These are phyloP conservation scores for Skeletonema grethae DNA, from an alignment of 108 stramenopile species.

Conservation along the genomic window DNA sequence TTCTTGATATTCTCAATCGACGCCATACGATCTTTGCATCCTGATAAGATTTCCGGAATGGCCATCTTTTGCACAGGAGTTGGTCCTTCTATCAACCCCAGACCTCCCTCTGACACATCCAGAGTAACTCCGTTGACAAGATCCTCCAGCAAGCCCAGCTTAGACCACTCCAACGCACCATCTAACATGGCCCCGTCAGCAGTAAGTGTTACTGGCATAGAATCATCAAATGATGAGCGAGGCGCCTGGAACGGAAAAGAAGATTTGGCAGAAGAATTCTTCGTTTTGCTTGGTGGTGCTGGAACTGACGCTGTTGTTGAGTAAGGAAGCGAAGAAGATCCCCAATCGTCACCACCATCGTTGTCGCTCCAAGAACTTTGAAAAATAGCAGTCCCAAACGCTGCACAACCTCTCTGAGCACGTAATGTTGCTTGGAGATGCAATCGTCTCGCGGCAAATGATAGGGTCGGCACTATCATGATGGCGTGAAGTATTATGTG, in stretches of 20 bases:
- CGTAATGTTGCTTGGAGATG: background rate
- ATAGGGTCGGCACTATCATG: background rate
- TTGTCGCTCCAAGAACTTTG: background rate
- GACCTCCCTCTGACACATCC: background rate
- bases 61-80: slow-evolving; percentile 82
- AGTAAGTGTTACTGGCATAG: slow-evolving; percentile 26
- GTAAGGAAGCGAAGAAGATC: background rate
- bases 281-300: slow-evolving; percentile 1
- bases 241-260: slow-evolving; percentile 45
- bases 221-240: slow-evolving; percentile 43
- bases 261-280: slow-evolving; percentile 15
- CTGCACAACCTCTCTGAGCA: background rate
- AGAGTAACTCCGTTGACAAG: slow-evolving; percentile 47
- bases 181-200: slow-evolving; percentile 6
- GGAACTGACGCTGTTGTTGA: background rate
- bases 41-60: slow-evolving; percentile 70
- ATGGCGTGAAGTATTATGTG: slow-evolving; percentile 8
- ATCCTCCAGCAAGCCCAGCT: slow-evolving; percentile 69
- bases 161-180: slow-evolving; percentile 55
- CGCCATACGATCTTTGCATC: slow-evolving; percentile 48
- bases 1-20: slow-evolving; percentile 18
- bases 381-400: background rate
- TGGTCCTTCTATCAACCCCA: slow-evolving; percentile 52
- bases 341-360: background rate
- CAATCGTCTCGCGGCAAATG: background rate